These are phyloP conservation scores for Lophiotrema nucula DNA, from an alignment of 495 filamentous ascomycete species.

Conservation along the genomic window DNA sequence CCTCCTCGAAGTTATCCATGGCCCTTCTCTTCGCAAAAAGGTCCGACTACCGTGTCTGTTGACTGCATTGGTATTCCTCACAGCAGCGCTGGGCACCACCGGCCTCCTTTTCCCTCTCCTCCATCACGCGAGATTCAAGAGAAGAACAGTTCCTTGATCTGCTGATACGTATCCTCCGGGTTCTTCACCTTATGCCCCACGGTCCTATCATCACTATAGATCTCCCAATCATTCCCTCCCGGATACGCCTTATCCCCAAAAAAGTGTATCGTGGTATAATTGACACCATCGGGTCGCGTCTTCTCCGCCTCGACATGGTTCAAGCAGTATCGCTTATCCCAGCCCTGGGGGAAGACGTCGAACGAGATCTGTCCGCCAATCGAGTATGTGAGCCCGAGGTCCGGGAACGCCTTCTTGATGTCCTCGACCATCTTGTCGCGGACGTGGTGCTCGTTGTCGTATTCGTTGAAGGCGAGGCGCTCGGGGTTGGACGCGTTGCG, in stretches of 20 bases:
- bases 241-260: constrained; percentile 91
- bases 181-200: constrained; percentile 77
- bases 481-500: constrained; percentile 81
- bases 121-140: too few species aligned
- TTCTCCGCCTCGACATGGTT: constrained; percentile 82
- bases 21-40: too few species aligned
- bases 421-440: constrained; percentile 68
- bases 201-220: constrained; percentile 75
- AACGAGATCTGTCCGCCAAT: constrained; percentile 98
- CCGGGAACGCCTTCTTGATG: constrained; percentile 75
- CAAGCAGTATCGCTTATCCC: constrained; percentile 99
- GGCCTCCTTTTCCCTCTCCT: too few species aligned
- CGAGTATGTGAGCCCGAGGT: constrained; percentile 85
- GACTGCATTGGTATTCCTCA: too few species aligned
- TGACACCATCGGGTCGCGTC: constrained; percentile 60
- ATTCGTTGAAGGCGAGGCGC: constrained; percentile 73
- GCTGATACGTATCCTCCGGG: constrained; percentile 75
- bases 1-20: too few species aligned
- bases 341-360: constrained; percentile 93
- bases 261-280: constrained; percentile 90
- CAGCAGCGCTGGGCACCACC: too few species aligned
- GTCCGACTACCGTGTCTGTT: too few species aligned
- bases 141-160: constrained; percentile 74
- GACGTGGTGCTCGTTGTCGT: constrained; percentile 73
- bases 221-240: constrained; percentile 95